Base-by-base conservation (phyloP, 441 rosid species). In the Daphne laureola region DNA sequence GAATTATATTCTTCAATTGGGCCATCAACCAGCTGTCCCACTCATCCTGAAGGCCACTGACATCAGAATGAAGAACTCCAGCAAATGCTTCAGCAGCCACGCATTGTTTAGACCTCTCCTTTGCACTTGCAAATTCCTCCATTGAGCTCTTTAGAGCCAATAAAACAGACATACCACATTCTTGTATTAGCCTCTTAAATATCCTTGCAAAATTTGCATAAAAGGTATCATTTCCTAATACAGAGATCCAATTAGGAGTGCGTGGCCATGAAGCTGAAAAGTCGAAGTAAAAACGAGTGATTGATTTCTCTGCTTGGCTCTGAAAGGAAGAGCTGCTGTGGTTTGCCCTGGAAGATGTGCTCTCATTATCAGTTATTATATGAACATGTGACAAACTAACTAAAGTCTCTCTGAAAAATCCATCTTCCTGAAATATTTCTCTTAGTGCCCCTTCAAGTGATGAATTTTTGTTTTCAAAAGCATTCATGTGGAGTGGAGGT, bases 11-110 rank as follows among this genome's bases (percentile, higher is more conserved):
- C 86, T 84, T 91, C 78, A 94, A 72, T 77, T 81, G 92, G 64
- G 49, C 67, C 91, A 73, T 84, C 75, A 94, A 77, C 99, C 99
- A 94, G 78, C 74, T 77, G 68, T 94, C 89, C 99, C 99, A 90
- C 43, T 69, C 96, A 64, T 72, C 86, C 53, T 65, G 60, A 67
- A 94, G 86, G 62, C 97, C 99, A 63, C 82, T 68, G 23, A 94
- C 78, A 78, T 94, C 96, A 66, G 96, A 86, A 69, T 94, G 99
- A 67, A 94, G 74, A 51, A 84, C 55, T 54, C 99, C 99, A 55
- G 98, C 99, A 43, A 94, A 81, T 52, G 96, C 94, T 84, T 94
- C 98, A 59, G 98, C 95, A 59, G 98, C 99, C 76, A 90, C 99
- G 58, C 99, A 94, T 71, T 90, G 99, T 75, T 91, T 94, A 49